Evolutionary conservation across 2,329 filamentous ascomycete species (phyloP), one percentile per base, ranked within the genome.

Genomic region (Gremmenia infestans): DNA sequence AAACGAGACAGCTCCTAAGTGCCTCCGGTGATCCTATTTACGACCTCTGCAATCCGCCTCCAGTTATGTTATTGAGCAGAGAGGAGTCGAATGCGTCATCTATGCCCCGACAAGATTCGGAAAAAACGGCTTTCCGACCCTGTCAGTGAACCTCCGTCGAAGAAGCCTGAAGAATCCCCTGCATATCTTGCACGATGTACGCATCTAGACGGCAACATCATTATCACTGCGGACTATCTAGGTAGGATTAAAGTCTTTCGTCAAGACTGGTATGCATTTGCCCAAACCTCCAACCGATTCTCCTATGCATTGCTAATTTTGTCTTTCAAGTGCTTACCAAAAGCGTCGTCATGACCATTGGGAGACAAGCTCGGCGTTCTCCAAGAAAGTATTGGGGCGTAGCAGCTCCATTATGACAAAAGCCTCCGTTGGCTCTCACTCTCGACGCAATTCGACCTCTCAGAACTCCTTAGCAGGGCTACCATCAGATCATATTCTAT

Each of bases 191-290:
- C 89, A 11, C 85, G 91, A 15, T 87, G 86, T 6, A 81, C 80
- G 15, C 94, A 99, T 69, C 75, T 78, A 14, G 85, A 86, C 58
- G 94, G 94, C 25, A 90, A 96, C 65, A 97, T 99, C 60, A 86
- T 99, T 54, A 83, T 97, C 50, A 96, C 93, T 0, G 89, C 92
- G 1, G 93, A 97, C 70, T 90, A 91, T 65, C 85, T 84, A 0
- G 94, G 94, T 37, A 82, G 85, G 25, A 94, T 99, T 73, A 97
- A 97, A 70, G 88, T 97, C 0, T 97, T 97, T 69, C 83, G 94
- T 19, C 93, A 97, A 71, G 94, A 99, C 69, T 69, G 67, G 55
- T 58, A 58, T 25, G 50, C 39, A 17, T 32, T 32, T 2, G 28
- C 7, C 28, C 11, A 4, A 32, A 32, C 9, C 9, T 12, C 28